phyloP scores from a whole-genome alignment of 805 yeast genomes.

The Nakazawaea molendinolei region DNA sequence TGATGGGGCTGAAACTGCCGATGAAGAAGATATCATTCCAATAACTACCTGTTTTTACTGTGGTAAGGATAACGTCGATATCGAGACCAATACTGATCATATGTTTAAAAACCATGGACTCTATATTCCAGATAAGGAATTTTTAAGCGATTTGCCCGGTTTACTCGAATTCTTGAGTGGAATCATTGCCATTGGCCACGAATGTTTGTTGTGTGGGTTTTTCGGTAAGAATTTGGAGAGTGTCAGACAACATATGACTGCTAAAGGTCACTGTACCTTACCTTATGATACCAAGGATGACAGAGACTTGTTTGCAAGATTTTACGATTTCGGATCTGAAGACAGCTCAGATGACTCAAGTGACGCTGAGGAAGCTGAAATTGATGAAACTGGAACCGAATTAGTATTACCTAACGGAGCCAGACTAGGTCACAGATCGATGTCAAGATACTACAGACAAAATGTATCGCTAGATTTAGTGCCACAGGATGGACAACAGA shows the following conservation, averaged over 20 bases:
- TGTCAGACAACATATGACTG: constrained; percentile 34
- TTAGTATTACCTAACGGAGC: constrained; percentile 62
- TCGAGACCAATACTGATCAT: constrained; percentile 28
- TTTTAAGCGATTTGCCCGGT: constrained; percentile 30
- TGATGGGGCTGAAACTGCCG: constrained; percentile 6
- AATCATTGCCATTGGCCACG: constrained; percentile 31
- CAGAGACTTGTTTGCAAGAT: constrained; percentile 27
- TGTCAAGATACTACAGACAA: constrained; percentile 57
- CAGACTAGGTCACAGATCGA: constrained; percentile 63
- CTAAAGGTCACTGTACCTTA: constrained; percentile 39
- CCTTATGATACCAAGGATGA: constrained; percentile 39
- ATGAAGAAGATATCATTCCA: constrained; percentile 25
- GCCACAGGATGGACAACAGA: constrained; percentile 48
- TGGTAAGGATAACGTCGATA: constrained; percentile 29
- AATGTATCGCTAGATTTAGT: constrained; percentile 34
- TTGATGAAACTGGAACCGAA: constrained; percentile 54
- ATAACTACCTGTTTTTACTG: constrained; percentile 44
- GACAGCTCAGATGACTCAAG: constrained; percentile 23
- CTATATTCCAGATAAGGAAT: constrained; percentile 37
- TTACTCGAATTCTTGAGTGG: constrained; percentile 29
- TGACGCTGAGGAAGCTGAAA: constrained; percentile 23
- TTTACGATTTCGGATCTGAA: constrained; percentile 28
- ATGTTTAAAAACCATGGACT: constrained; percentile 40
- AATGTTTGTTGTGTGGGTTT: constrained; percentile 39
- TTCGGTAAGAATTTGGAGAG: constrained; percentile 34